Evolutionary conservation across 768 basidiomycete genomes (phyloP), one percentile per base, ranked within the genome.

Genomic region (Pleurotus platypus): DNA sequence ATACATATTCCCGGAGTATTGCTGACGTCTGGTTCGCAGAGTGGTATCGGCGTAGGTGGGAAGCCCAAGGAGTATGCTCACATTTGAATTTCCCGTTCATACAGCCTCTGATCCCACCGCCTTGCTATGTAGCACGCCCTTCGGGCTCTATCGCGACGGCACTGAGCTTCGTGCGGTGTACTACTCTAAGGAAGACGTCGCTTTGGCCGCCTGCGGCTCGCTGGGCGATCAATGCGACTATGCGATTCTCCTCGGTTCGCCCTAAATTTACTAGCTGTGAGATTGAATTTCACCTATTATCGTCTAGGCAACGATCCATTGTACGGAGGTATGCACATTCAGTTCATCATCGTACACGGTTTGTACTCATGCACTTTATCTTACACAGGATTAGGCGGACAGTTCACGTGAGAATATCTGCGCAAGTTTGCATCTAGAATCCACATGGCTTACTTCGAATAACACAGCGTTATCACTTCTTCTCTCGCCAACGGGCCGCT

Each of bases 121-220:
- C 16, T 20, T 47, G 46, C 12, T 60, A 35, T 35, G 30, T 35
- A 91, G 90, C 62, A 91, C 89, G 2, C 75, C 82, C 0, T 92
- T 84, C 64, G 90, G 90, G 20, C 72, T 92, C 7, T 92, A 89
- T 68, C 81, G 90, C 40, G 80, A 86, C 58, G 90, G 89, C 2
- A 91, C 89, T 1, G 89, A 91, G 65, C 76, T 92, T 15, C 75
- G 90, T 59, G 90, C 72, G 0, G 78, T 92, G 13, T 90, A 87
- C 63, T 89, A 87, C 61, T 78, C 76, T 47, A 81, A 86, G 48
- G 85, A 84, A 2, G 78, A 85, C 49, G 82, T 84, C 12, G 90
- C 87, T 9, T 73, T 77, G 37, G 82, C 82, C n/a, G 85, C 90
- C 6, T 91, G 90, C 61, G 68, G 74, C 15, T 84, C 83, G 9